phyloP scores from a whole-genome alignment of 1,284 basidiomycete species.

The Tilletia horrida region DNA sequence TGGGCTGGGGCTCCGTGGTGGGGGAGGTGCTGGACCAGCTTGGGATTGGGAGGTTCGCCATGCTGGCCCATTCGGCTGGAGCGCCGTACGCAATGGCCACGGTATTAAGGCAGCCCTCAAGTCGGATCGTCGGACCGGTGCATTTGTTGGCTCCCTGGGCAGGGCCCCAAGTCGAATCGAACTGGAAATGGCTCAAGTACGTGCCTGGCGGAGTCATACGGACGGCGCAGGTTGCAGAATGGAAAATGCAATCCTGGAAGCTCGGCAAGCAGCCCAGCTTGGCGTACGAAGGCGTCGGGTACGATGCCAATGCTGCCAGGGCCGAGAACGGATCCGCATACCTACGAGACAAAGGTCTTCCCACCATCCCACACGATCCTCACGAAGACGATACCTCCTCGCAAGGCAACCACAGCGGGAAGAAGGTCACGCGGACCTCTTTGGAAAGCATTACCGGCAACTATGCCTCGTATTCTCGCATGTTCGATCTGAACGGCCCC shows the following conservation, averaged over 20 bases:
- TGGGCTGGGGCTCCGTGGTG: conserved; percentile 85
- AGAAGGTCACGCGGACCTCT: not conserved
- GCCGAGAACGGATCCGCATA: not conserved
- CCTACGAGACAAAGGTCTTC: no score
- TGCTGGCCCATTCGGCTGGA: conserved; percentile 95
- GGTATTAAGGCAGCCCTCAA: conserved; percentile 66
- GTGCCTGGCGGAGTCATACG: conserved; percentile 88
- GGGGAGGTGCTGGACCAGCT: conserved; percentile 82
- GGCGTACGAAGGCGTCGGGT: conserved; percentile 13
- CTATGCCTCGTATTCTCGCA: conserved; percentile 14
- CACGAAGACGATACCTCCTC: not conserved
- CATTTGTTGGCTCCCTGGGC: conserved; percentile 97
- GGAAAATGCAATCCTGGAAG: conserved; percentile 93
- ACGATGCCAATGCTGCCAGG: not conserved
- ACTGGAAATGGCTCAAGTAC: conserved; percentile 95
- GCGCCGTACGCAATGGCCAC: conserved; percentile 89
- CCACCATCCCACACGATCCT: not conserved
- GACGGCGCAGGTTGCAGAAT: conserved; percentile 93
- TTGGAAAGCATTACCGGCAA: not conserved
- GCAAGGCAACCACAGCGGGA: not conserved
- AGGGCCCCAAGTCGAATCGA: conserved; percentile 72
- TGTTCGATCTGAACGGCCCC: conserved; percentile 3
- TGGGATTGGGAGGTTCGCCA: conserved; percentile 72
- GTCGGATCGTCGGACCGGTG: conserved; percentile 76
- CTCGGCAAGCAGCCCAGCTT: conserved; percentile 77